Conservation (phyloP, 805 yeast genomes). For the Metschnikowia arizonensis region DNA sequence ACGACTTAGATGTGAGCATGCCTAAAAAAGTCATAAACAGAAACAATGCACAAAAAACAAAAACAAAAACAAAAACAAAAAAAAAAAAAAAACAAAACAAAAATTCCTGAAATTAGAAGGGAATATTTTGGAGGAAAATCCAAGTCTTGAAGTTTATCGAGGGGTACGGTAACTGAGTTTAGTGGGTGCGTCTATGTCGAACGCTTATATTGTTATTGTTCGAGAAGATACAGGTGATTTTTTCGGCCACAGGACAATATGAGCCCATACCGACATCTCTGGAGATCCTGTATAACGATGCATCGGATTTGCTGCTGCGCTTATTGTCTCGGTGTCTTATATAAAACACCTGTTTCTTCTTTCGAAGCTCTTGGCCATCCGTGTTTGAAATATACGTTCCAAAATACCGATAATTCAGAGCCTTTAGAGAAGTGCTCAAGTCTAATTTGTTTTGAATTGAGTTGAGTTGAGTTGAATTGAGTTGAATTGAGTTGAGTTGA, state of each 20-base stretch:
- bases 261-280: neutral
- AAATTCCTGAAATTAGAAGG: no score
- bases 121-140: no score
- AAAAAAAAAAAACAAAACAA: no score
- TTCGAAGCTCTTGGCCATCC: neutral
- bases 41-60: neutral
- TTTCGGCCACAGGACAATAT: conserved; percentile 5
- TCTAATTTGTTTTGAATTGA: no score
- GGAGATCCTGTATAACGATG: neutral
- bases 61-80: no score
- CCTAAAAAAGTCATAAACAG: neutral
- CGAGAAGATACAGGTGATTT: neutral
- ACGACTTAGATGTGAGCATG: neutral
- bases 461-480: no score
- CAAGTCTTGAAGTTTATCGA: neutral
- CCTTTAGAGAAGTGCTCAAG: neutral
- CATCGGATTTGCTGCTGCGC: neutral
- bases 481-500: no score
- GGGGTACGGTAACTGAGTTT: neutral
- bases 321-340: neutral
- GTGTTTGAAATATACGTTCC: neutral
- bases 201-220: conserved; percentile 1
- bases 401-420: no score
- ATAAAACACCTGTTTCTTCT: neutral
- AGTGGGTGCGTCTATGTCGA: neutral